Base-by-base conservation (phyloP, 768 basidiomycete genomes). In the Trametes cinnabarina region DNA sequence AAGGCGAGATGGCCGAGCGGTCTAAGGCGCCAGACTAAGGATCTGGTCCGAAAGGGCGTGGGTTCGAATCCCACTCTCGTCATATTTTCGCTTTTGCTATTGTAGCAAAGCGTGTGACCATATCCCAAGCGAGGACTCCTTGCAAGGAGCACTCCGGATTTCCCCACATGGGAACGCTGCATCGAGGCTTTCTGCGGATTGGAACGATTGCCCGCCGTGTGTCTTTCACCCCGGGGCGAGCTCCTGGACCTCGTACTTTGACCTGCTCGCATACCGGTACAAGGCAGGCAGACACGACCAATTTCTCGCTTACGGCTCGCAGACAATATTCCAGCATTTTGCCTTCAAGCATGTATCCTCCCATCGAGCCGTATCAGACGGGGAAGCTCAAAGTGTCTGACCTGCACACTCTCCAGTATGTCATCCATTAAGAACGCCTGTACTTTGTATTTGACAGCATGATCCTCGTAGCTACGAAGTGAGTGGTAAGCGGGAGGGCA, bases 11-110 rank as follows among this genome's bases (percentile, higher is more conserved):
- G 86, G 86, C 87, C 86, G 87, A 88, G 86, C 84, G 86, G 86
- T 88, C 86, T 85, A 87, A 88, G 87, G 87, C 86, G 87, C 84
- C 84, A 88, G 85, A 87, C 83, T 61, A 61, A 58, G 60, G 32
- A 73, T 73, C 72, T 72, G 69, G 75, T 77, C 75, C 73, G 73
- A 75, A 76, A 75, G 73, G 75, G 77, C 77, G 77, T 74, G 77
- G 77, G 77, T 78, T 78, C 77, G 76, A 78, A 78, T 77, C 77
- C 77, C 77, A 75, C 77, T 77, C 72, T 73, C 70, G 61, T 71
- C 69, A 71, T 12, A 20, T 8, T 39, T 15, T n/a, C 15, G n/a
- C n/a, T n/a, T n/a, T n/a, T n/a, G n/a, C n/a, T n/a, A n/a, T n/a
- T n/a, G n/a, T n/a, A n/a, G n/a, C n/a, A n/a, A n/a, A n/a, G n/a